Base-by-base conservation (phyloP, 2,329 filamentous ascomycete genomes). In the Aureobasidium leucospermi region DNA sequence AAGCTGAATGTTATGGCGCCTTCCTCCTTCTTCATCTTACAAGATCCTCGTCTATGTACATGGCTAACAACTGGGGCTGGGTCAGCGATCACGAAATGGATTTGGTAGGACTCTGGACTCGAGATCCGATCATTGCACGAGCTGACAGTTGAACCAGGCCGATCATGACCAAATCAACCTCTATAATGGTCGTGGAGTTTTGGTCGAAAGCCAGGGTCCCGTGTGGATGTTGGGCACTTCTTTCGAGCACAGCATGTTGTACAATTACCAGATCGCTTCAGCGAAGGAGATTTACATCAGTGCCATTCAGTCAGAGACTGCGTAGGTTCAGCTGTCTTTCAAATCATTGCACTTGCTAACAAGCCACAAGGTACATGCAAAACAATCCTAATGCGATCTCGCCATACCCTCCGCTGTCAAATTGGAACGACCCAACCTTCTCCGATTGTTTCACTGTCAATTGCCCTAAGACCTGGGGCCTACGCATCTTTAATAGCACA, bases 41-140 rank as follows among this genome's bases (percentile, higher is more conserved):
- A 4, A 71, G 75, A 46, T 74, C 76, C 11, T 80, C 75, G 1
- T 85, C 84, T 2, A 80, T 86, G 42, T 95, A 96, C 73, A 78
- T 96, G 59, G 90, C 96, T 75, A 96, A 96, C 75, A 86, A 82
- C 52, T 96, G 92, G 92, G 85, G 89, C 72, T 96, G 92, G 92
- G 87, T 90, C 32, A 84, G 92, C 0, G 92, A 96, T 71, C 93
- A 96, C 76, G 89, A 95, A 70, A 86, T 96, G 28, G 92, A 96
- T 71, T 80, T 85, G 11, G 53, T 57, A 47, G 31, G 53, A 46
- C 5, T n/a, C 15, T 6, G 15, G 23, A 9, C 15, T 13, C 1
- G 13, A 42, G n/a, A 2, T 48, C 16, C 42, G 4, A 45, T 11
- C 1, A 23, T 23, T 10, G 6, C n/a, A 45, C 2, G 8, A 2